phyloP scores from a whole-genome alignment of 1,284 basidiomycete species.

The Violaceomyces palustris region DNA sequence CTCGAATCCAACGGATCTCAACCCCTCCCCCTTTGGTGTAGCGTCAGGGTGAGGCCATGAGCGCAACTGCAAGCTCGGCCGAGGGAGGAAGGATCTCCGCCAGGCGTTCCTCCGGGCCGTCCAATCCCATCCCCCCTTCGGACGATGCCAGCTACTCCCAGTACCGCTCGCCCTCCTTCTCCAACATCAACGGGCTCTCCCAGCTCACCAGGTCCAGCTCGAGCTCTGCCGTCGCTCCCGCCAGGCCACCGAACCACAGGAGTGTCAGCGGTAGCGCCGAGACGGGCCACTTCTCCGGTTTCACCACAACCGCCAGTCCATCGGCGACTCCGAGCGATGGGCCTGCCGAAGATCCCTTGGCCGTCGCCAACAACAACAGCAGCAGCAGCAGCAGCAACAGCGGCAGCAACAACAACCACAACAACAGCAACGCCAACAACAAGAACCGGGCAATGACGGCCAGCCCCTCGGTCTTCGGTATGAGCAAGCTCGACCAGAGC shows the following conservation, averaged over 20 bases:
- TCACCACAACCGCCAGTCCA: slow-evolving; percentile 2
- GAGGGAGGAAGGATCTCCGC: too few relatives aligned
- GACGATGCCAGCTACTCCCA: neutral
- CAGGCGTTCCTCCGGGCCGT: too few relatives aligned
- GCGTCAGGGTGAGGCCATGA: too few relatives aligned
- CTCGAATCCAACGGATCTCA: neutral
- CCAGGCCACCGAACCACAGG: slow-evolving; percentile 2
- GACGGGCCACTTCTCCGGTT: neutral
- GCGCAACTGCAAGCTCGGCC: too few relatives aligned
- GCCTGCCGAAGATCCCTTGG: neutral
- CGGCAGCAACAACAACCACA: slow-evolving; percentile 1
- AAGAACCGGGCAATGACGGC: slow-evolving; percentile 1
- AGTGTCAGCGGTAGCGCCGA: slow-evolving; percentile 17
- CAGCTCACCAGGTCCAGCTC: neutral
- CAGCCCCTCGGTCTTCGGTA: slow-evolving; percentile 2
- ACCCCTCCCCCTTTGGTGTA: neutral
- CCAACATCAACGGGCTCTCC: neutral
- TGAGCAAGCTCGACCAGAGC: slow-evolving; percentile 14
- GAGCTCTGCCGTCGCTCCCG: neutral
- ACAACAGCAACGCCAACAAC: slow-evolving; percentile 1
- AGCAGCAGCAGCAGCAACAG: slow-evolving; percentile 1
- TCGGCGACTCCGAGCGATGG: neutral
- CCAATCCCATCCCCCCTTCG: neutral
- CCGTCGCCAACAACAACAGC: neutral
- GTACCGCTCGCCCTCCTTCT: neutral